Evolutionary conservation across 192 early-diverging fungal genomes (phyloP).

Genomic region (Linderina pennispora): DNA sequence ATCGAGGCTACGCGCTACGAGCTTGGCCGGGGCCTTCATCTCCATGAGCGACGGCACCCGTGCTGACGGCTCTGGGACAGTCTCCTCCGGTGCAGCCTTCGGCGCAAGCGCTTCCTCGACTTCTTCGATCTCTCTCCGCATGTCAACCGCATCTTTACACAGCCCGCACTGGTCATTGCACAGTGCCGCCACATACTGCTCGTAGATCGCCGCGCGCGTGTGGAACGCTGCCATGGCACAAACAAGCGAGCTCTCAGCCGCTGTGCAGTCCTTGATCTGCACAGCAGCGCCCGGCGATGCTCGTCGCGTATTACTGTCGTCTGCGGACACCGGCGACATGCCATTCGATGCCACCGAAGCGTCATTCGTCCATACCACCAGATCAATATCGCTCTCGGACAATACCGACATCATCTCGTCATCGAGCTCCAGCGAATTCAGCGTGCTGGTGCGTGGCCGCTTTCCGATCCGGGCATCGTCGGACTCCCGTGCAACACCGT

Average conservation of each 20-base stretch:
- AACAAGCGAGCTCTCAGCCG: slow-evolving; percentile 24
- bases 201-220: slow-evolving; percentile 68
- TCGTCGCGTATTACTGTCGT: not conserved
- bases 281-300: not conserved
- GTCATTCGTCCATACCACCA: slow-evolving; percentile 29
- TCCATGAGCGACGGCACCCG: slow-evolving; percentile 5
- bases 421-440: slow-evolving; percentile 9
- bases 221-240: slow-evolving; percentile 56
- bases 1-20: slow-evolving; percentile 22
- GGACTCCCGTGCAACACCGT: too few species aligned
- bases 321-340: slow-evolving; percentile 14
- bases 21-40: not conserved
- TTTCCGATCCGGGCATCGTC: slow-evolving; percentile 5
- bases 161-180: slow-evolving; percentile 38
- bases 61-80: not conserved
- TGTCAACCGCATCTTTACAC: slow-evolving; percentile 14
- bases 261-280: slow-evolving; percentile 2
- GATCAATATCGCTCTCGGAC: slow-evolving; percentile 37
- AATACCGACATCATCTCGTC: slow-evolving; percentile 38
- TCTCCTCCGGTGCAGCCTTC: too few species aligned
- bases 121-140: slow-evolving; percentile 4
- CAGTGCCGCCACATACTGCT: slow-evolving; percentile 60
- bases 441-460: slow-evolving; percentile 10
- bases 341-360: slow-evolving; percentile 15
- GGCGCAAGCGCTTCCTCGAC: too few species aligned